Evolutionary conservation across 352 stramenopile species (phyloP), one percentile per base, ranked within the genome.

Genomic region (Phytophthora aleatoria): DNA sequence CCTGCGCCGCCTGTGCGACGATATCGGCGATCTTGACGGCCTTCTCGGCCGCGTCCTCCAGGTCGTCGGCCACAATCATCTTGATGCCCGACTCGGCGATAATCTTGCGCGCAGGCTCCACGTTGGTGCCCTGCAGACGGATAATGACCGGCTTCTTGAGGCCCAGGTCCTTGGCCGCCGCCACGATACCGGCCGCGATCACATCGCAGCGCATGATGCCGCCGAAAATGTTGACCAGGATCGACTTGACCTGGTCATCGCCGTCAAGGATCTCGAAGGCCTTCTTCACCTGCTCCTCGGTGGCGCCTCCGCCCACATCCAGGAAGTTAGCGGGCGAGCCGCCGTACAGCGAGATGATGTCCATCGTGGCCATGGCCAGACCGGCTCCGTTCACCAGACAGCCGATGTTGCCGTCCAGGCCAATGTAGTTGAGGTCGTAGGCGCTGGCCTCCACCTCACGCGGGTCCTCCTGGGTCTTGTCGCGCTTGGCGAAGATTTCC

Each of bases 211-310:
- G 86, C 97, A 99, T 99, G 82, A 99, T 99, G 49, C 97, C 97
- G 51, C 97, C 97, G 73, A 99, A 99, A 64, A 99, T 99, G 82
- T 99, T 99, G 48, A 99, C 96, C 15, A 99, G 81, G 67, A 99
- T 99, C 43, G 94, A 96, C 79, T 99, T 96, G 73, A 99, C 97
- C 53, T 98, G 93, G 36, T 88, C 67, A 79, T 99, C 97, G 39
- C 77, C 58, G 67, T 95, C 88, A 41, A 94, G 67, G 52, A 94
- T 90, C 81, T 94, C 85, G 42, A 94, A 94, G 10, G 85, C 85
- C 76, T 94, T 94, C 74, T 92, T 91, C 28, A 97, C 89, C 76
- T 97, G 91, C 42, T 78, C 61, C 73, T 98, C 92, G 16, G 87
- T 98, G 39, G 97, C 96, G 60, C 93, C 91, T 66, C 97, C 96